Conservation (phyloP, 73 alveolate species). For the Paramecium tetraurelia region DNA sequence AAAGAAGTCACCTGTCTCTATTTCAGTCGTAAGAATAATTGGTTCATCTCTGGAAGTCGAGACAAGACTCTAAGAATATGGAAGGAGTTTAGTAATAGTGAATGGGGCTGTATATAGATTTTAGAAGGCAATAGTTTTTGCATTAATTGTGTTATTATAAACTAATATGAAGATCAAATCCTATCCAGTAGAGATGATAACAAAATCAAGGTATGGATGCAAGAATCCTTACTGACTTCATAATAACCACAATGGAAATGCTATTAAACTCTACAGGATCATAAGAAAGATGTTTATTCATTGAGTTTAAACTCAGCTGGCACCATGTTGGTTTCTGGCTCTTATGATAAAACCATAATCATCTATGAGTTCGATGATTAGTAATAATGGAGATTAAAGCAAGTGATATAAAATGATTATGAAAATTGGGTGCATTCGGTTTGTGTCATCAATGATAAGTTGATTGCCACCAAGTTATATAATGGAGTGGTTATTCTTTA, state of each 20-base stretch:
- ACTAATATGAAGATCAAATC: not conserved
- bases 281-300: not conserved
- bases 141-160: not conserved
- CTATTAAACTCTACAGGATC: not conserved
- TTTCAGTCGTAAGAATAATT: not conserved
- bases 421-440: conserved; percentile 6
- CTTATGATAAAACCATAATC: not conserved
- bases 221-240: not conserved
- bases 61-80: not conserved
- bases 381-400: not conserved
- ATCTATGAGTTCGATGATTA: not conserved
- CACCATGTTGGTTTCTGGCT: not conserved
- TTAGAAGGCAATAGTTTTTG: not conserved
- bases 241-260: not conserved
- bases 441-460: not conserved
- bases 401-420: not conserved
- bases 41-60: not conserved
- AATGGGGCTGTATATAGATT: not conserved
- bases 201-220: not conserved
- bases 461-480: not conserved
- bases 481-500: not conserved
- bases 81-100: conserved; percentile 19
- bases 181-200: not conserved
- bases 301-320: not conserved
- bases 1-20: not conserved